Evolutionary conservation across 2,329 filamentous ascomycete species (phyloP), one percentile per base, ranked within the genome.

Genomic region (Verticillium albo-atrum): DNA sequence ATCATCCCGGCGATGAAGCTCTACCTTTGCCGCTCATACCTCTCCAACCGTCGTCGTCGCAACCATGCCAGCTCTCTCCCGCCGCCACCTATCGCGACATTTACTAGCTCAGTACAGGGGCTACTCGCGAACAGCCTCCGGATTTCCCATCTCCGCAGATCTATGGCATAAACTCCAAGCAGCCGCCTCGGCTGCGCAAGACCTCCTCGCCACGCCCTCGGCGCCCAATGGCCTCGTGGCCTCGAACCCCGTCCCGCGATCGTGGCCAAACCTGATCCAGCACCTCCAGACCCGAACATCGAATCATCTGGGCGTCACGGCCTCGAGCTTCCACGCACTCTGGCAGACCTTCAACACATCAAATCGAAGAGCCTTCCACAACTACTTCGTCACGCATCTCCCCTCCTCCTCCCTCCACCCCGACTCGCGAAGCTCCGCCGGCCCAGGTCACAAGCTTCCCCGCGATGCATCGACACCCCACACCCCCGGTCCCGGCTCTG

Each of bases 331-430:
- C 20, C 10, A 47, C 20, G 42, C 42, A 23, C 9, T 47, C 7
- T 47, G 42, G 42, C 42, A 47, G 20, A 47, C n/a, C 20, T 12
- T 47, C n/a, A 23, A 20, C 20, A 9, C 51, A 7, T 53, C 51
- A 20, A 52, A 54, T 34, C 77, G 75, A 57, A 82, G 84, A 54
- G 73, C 75, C 63, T 98, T 98, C 74, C 92, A 97, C 78, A 92
- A 96, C 68, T 98, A 99, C 79, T 99, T 99, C 74, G 91, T 98
- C 61, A 97, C 95, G 9, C 92, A 97, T 73, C 84, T 99, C 2
- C 94, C 95, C 4, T 96, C 92, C 20, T 96, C 92, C 15, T 97
- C 93, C 3, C 82, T 97, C 52, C 91, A 97, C 67, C 94, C 95
- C 7, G 94, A 98, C 74, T 90, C 90, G 35, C 82, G 87, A 58